These are phyloP conservation scores for Saraca asoca DNA, from an alignment of 331 rosid genomes.

Conservation along the genomic window DNA sequence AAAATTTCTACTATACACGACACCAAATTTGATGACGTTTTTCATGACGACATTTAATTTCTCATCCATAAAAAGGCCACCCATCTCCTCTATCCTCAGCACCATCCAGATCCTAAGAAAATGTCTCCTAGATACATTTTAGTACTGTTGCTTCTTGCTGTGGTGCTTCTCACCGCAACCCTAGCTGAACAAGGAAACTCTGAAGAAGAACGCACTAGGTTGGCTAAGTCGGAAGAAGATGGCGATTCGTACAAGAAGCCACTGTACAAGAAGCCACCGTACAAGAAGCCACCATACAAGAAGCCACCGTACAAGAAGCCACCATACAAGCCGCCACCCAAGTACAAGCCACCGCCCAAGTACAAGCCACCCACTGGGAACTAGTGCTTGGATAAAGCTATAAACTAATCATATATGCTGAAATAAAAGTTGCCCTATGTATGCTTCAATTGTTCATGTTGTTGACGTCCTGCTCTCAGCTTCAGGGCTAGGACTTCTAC, in stretches of 20 bases:
- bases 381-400: neutral
- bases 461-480: too few species aligned
- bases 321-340: neutral
- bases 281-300: neutral
- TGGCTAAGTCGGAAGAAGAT: too few species aligned
- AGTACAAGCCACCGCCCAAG: neutral
- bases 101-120: neutral
- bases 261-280: neutral
- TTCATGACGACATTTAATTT: neutral
- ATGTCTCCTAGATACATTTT: constrained; percentile 5
- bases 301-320: neutral
- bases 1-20: too few species aligned
- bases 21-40: too few species aligned
- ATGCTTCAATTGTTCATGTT: too few species aligned
- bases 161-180: constrained; percentile 29
- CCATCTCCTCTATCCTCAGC: neutral
- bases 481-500: too few species aligned
- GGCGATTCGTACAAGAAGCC: neutral
- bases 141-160: constrained; percentile 27
- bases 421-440: neutral
- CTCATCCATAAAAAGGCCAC: constrained; percentile 2
- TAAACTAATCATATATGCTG: neutral
- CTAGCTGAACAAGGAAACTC: neutral
- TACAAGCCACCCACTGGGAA: constrained; percentile 2
- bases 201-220: too few species aligned